Evolutionary conservation across 768 basidiomycete species (phyloP), one percentile per base, ranked within the genome.

Genomic region (Leccinum fibrillosum): DNA sequence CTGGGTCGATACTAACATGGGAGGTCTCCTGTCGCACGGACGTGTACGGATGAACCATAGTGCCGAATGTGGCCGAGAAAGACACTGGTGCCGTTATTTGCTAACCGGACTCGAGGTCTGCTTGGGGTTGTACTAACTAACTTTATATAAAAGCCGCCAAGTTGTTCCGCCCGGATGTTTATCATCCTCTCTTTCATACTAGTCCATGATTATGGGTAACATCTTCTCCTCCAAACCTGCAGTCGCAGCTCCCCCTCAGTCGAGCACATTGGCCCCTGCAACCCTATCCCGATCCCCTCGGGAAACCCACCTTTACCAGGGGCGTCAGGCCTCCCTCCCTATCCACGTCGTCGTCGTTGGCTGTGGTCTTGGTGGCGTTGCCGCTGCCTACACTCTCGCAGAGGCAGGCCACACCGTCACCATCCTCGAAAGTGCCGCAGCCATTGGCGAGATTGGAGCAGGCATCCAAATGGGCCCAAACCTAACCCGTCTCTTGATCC

Each of bases 381-480:
- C 79, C 2, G 75, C 78, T 2, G 82, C 80, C 7, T 77, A 74
- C 65, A 70, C 71, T 39, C 73, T 83, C 11, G 78, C 79, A 3
- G 71, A 73, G 19, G 76, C 77, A 0, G 82, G 82, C 2, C 81
- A 83, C 66, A 75, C 63, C 5, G 75, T 83, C 53, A 80, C 79
- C 30, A 69, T 83, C 51, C 69, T 83, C 37, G 82, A 83, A 60
- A 63, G 64, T 19, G 77, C 81, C 2, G 49, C 61, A 0, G 54
- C 61, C 3, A 69, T 80, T 13, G 61, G 78, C 1, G 80, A 82
- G 56, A 74, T 80, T 6, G 81, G 82, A 2, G 82, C 82, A 4
- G 82, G 82, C 11, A 82, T 84, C 35, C 82, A 82, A 64, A 64
- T 80, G 53, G 59, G 62, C 26, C 71, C 74, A 19, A 81, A 82